phyloP scores from a whole-genome alignment of 1,284 basidiomycete species.

The Sanguinoderma infundibulare region DNA sequence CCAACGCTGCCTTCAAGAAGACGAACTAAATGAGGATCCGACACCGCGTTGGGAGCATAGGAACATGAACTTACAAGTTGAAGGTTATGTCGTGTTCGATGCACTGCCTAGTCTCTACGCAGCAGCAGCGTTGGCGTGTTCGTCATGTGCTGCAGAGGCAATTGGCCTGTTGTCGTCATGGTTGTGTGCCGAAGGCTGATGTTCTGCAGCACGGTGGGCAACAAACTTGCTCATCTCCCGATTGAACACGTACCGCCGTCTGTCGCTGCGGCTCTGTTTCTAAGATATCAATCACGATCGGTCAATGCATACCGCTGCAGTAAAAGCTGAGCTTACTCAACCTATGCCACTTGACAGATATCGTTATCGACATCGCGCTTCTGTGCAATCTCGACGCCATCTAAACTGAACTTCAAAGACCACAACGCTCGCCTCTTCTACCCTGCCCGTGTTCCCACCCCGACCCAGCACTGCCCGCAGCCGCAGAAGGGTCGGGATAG shows the following conservation, averaged over 20 bases:
- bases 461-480: too few relatives aligned
- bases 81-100: neutral
- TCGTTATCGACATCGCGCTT: neutral
- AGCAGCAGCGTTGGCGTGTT: neutral
- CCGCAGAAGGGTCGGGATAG: neutral
- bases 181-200: neutral
- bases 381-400: neutral
- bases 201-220: neutral
- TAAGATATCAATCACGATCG: neutral
- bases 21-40: neutral
- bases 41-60: neutral
- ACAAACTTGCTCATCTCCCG: neutral
- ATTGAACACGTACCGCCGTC: neutral
- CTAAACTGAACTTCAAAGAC: too few relatives aligned
- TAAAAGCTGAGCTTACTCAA: neutral
- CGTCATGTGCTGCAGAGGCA: neutral
- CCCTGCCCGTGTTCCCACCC: too few relatives aligned
- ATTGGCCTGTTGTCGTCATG: neutral
- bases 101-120: constrained; percentile 1
- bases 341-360: neutral
- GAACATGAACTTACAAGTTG: neutral
- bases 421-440: neutral
- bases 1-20: neutral
- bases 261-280: neutral
- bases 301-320: neutral